A percentile compares a stretch with the other conserved stretches of the same genome.
Evolutionary conservation across 2,329 filamentous ascomycete genomes (phyloP).

Genomic region (Trichophyton equinum): DNA sequence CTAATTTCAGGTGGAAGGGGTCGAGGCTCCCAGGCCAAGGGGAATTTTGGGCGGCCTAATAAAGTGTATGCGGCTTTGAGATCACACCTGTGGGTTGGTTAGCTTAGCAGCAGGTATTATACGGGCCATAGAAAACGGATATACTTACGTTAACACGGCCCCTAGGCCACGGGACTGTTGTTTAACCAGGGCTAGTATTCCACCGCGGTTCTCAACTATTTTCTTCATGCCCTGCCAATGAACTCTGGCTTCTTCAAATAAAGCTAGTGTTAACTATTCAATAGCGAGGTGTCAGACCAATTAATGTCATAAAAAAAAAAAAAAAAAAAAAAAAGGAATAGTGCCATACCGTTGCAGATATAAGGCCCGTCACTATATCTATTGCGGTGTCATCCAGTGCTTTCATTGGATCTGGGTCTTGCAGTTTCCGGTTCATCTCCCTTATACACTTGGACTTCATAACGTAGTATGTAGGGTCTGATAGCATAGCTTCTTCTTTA

Average conservation of each 20-base stretch:
- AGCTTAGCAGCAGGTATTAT: not conserved
- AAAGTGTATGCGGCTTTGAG: conserved; percentile 25
- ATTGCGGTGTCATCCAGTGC: conserved; percentile 22
- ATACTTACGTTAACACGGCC: conserved; percentile 22
- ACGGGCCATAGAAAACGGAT: not conserved
- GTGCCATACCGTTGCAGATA: conserved; percentile 24
- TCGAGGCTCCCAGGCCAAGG: conserved; percentile 23
- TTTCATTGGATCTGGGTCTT: conserved; percentile 18
- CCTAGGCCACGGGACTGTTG: conserved; percentile 18
- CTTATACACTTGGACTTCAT: conserved; percentile 28
- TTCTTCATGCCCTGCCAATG: conserved; percentile 28
- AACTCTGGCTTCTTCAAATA: conserved; percentile 28
- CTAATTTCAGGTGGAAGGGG: conserved; percentile 20
- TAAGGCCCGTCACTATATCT: conserved; percentile 27
- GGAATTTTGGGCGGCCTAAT: conserved; percentile 24
- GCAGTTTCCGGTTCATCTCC: conserved; percentile 24
- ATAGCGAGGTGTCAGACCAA: not conserved
- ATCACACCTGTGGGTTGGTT: conserved; percentile 19
- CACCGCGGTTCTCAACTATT: conserved; percentile 29
- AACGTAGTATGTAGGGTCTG: conserved; percentile 27
- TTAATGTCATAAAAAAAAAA: not conserved
- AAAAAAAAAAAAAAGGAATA: not conserved
- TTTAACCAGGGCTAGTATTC: conserved; percentile 15
- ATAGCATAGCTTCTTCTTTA: conserved; percentile 15
- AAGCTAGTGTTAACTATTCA: conserved; percentile 25